Percentiles rank a stretch among this genome's conserved stretches.
These are phyloP conservation scores for Populus simonii DNA, from an alignment of 345 rosid genomes.

Conservation along the genomic window DNA sequence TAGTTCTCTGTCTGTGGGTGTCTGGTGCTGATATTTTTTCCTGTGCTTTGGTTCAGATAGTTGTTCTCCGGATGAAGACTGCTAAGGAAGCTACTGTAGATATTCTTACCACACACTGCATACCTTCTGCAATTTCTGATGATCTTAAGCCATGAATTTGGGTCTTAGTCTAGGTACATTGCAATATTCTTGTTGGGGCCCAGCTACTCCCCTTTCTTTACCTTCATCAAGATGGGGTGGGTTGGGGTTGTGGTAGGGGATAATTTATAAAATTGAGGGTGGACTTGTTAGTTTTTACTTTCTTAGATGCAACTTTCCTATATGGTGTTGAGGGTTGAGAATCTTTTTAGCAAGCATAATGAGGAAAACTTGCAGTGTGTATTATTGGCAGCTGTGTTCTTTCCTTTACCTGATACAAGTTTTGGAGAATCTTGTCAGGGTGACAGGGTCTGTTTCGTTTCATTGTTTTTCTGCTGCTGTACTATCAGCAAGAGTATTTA, in stretches of 20 bases:
- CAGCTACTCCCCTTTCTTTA: neutral
- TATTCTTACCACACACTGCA: conserved; percentile 82
- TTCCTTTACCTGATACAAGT: neutral
- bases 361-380: neutral
- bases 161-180: neutral
- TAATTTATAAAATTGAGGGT: neutral
- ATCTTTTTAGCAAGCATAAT: no score
- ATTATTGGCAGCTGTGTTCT: neutral
- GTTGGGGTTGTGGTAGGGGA: no score
- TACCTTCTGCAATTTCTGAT: conserved; percentile 86
- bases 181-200: neutral
- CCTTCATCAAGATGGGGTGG: neutral
- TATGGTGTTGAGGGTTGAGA: neutral
- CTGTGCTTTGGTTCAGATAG: conserved; percentile 47
- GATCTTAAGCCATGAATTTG: conserved; percentile 52
- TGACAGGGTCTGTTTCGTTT: neutral
- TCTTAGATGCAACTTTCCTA: conserved; percentile 1
- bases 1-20: neutral
- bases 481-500: neutral
- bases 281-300: neutral
- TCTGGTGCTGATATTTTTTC: neutral
- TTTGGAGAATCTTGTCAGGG: neutral
- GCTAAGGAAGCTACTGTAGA: conserved; percentile 82
- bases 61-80: conserved; percentile 64
- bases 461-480: neutral